Evolutionary conservation across 352 stramenopile species (phyloP).

Genomic region (Peronosclerospora sorghi): DNA sequence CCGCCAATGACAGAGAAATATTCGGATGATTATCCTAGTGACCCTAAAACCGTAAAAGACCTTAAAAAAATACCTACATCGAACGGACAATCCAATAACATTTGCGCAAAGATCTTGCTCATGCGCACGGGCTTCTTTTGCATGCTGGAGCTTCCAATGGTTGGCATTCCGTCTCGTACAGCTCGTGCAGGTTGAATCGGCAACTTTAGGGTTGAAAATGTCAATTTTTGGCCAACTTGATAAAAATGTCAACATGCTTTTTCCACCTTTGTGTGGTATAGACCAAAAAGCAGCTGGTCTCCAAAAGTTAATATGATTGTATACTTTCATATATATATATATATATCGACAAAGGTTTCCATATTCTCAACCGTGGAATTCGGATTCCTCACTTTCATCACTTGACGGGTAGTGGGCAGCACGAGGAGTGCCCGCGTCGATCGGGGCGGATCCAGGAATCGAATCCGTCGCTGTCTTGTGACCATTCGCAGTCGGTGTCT

Average conservation of each 20-base stretch:
- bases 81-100: constrained; percentile 49
- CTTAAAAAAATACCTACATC: constrained; percentile 26
- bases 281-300: no score
- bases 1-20: no score
- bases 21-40: no score
- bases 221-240: not conserved
- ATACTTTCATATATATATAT: no score
- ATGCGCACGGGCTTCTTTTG: constrained; percentile 41
- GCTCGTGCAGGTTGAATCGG: no score
- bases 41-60: not conserved
- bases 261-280: no score
- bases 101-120: constrained; percentile 56
- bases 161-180: constrained; percentile 7
- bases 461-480: not conserved
- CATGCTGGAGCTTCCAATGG: constrained; percentile 5
- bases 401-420: constrained; percentile 18
- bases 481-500: constrained; percentile 2
- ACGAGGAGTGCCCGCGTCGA: not conserved
- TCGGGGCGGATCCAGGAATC: no score
- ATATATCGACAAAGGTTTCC: constrained; percentile 1
- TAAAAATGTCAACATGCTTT: no score
- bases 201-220: not conserved
- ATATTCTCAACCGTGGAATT: constrained; percentile 12
- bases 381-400: constrained; percentile 21
- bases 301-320: no score